phyloP scores from a whole-genome alignment of 495 filamentous ascomycete genomes.

The Aspergillus leporis region DNA sequence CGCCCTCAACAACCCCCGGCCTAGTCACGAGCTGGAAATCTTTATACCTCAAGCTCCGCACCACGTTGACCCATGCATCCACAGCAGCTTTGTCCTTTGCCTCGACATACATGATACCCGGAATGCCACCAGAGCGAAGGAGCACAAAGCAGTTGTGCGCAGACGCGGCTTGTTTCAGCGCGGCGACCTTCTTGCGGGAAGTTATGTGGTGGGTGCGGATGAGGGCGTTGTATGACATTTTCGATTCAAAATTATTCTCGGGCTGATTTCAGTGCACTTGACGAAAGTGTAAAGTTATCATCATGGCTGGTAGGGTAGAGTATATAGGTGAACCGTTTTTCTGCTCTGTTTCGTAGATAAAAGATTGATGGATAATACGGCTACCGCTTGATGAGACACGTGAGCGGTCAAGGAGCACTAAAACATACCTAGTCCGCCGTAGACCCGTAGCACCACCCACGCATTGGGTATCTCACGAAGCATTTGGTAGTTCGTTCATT shows the following conservation, averaged over 20 bases:
- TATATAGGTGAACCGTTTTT: background rate
- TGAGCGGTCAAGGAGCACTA: too few relatives aligned
- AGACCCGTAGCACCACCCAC: too few relatives aligned
- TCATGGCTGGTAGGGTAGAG: background rate
- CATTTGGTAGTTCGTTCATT: too few relatives aligned
- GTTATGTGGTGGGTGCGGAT: conserved; percentile 83
- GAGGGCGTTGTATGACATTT: conserved; percentile 55
- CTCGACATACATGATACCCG: conserved; percentile 79
- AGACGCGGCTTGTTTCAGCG: conserved; percentile 62
- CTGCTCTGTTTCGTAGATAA: too few relatives aligned
- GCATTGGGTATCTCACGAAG: too few relatives aligned
- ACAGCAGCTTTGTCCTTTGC: conserved; percentile 51
- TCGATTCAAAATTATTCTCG: background rate
- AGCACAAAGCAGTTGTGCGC: conserved; percentile 58
- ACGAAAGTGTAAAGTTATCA: background rate
- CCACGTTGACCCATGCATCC: conserved; percentile 55
- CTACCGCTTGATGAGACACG: too few relatives aligned
- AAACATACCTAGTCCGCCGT: too few relatives aligned
- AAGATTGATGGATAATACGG: too few relatives aligned
- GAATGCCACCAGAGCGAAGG: conserved; percentile 64
- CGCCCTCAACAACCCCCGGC: conserved; percentile 30
- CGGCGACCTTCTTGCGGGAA: conserved; percentile 72
- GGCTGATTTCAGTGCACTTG: background rate
- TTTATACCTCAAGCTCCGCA: conserved; percentile 52
- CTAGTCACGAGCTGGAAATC: conserved; percentile 49